Percentiles rank a stretch among this genome's conserved stretches.
Conservation (phyloP, 2,329 filamentous ascomycete species). For the Onygena corvina region DNA sequence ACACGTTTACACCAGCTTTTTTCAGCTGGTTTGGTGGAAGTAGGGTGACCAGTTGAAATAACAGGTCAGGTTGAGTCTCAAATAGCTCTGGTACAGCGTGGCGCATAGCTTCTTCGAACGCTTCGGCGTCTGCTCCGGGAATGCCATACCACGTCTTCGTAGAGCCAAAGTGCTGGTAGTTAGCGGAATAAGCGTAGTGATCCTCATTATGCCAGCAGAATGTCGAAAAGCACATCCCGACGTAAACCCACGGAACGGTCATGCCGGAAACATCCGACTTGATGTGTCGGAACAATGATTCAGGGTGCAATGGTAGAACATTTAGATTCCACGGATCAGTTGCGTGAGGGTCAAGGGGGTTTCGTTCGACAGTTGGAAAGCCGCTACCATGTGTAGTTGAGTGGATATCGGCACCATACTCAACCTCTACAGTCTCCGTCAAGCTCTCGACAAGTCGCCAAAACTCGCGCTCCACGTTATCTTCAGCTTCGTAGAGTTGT, state of each 20-base stretch:
- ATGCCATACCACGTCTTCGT: slow-evolving; percentile 99
- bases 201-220: slow-evolving; percentile 99
- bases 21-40: slow-evolving; percentile 84
- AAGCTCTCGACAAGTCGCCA: slow-evolving; percentile 90
- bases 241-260: slow-evolving; percentile 98
- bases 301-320: slow-evolving; percentile 74
- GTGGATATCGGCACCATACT: slow-evolving; percentile 96
- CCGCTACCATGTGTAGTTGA: slow-evolving; percentile 95
- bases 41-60: slow-evolving; percentile 95
- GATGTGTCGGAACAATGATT: slow-evolving; percentile 91
- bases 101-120: slow-evolving; percentile 90
- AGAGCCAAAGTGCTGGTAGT: slow-evolving; percentile 95
- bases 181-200: slow-evolving; percentile 93
- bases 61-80: slow-evolving; percentile 86
- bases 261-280: slow-evolving; percentile 97
- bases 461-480: slow-evolving; percentile 92
- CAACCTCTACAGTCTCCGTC: slow-evolving; percentile 91
- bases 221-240: slow-evolving; percentile 98
- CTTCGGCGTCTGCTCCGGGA: slow-evolving; percentile 81
- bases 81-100: slow-evolving; percentile 93
- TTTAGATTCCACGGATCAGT: slow-evolving; percentile 94
- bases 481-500: slow-evolving; percentile 71
- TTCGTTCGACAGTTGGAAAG: slow-evolving; percentile 85
- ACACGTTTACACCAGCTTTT: slow-evolving; percentile 86
- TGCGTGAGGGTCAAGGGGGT: slow-evolving; percentile 75